Base-by-base conservation (phyloP, 129 eudicot genomes). In the Tagetes erecta region DNA sequence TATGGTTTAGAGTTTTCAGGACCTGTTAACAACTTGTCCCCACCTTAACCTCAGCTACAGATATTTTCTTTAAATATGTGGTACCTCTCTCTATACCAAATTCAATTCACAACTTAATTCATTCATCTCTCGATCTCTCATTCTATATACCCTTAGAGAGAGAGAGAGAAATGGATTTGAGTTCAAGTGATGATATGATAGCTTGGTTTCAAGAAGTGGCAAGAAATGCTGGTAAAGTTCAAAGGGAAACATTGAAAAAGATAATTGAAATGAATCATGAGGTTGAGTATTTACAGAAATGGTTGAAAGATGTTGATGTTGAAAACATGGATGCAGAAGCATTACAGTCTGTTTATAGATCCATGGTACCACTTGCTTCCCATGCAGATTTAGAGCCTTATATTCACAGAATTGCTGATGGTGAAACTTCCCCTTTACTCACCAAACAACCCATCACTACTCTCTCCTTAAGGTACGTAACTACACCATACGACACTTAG, bases 341-440 rank as follows among this genome's bases (percentile, higher is more conserved):
- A 31, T 78, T 87, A 71, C 93, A 87, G 64, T 49, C 84, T 2
- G 72, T 83, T 20, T 92, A 71, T 71, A 76, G 80, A 12, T 85
- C 93, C 6, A 27, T 76, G 70, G 96, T 92, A 30, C 98, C 98
- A 34, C 70, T 92, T 33, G 88, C 71, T 4, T 75, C 84, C 65
- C 98, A 92, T 83, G 88, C 86, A 62, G 96, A 92, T 85, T 74
- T 92, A 55, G 95, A 92, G 82, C 86, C 92, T 73, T 89, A 84
- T 64, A 80, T 92, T 74, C 96, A 84, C 9, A 80, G 92, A 31
- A 86, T 92, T 66, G 96, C 92, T 2, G 88, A 89, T 79, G 98
- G 98, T 0, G 95, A 92, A 2, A 78, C 81, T n/a, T 78, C 83
- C 9, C 84, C 89, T 34, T 66, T 89, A 8, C 85, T 92, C 74